A percentile compares a stretch with the other conserved stretches of the same genome.
Conservation (phyloP, 75 land plant genomes). For the Ceratopteris richardii region DNA sequence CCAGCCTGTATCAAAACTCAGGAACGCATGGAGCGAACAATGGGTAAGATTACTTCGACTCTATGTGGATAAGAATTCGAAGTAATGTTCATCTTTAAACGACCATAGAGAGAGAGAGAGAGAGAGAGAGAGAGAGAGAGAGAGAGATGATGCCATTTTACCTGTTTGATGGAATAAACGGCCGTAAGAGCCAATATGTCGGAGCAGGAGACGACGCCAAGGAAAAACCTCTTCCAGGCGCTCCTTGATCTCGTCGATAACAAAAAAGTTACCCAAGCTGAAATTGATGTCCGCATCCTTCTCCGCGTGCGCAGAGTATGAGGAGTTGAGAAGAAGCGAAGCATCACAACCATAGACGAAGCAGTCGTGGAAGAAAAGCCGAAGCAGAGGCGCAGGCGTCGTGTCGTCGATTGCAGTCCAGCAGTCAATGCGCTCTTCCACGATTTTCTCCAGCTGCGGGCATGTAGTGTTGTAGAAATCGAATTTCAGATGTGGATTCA, state of each 20-base stretch:
- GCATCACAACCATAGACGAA: too few relatives aligned
- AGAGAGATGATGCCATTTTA: too few relatives aligned
- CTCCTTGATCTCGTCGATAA: constrained; percentile 35
- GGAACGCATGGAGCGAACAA: neutral
- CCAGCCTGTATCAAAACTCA: constrained; percentile 18
- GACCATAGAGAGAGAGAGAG: too few relatives aligned
- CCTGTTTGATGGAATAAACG: constrained; percentile 14
- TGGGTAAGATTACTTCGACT: too few relatives aligned
- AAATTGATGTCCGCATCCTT: constrained; percentile 43
- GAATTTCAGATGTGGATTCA: constrained; percentile 5
- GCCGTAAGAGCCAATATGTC: constrained; percentile 37
- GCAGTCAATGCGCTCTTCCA: constrained; percentile 21
- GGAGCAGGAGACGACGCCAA: constrained; percentile 46
- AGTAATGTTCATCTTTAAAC: neutral
- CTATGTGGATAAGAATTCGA: neutral
- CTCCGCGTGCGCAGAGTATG: constrained; percentile 32
- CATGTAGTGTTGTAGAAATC: constrained; percentile 35
- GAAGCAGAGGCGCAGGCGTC: too few relatives aligned
- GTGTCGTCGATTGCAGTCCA: too few relatives aligned
- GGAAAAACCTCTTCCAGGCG: constrained; percentile 38
- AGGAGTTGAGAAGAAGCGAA: too few relatives aligned
- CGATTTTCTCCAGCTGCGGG: constrained; percentile 21
- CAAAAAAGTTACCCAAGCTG: constrained; percentile 25
- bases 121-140: neutral
- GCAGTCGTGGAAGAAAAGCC: too few relatives aligned